Base-by-base conservation (phyloP, 2,329 filamentous ascomycete species). In the Venturia pyrina region DNA sequence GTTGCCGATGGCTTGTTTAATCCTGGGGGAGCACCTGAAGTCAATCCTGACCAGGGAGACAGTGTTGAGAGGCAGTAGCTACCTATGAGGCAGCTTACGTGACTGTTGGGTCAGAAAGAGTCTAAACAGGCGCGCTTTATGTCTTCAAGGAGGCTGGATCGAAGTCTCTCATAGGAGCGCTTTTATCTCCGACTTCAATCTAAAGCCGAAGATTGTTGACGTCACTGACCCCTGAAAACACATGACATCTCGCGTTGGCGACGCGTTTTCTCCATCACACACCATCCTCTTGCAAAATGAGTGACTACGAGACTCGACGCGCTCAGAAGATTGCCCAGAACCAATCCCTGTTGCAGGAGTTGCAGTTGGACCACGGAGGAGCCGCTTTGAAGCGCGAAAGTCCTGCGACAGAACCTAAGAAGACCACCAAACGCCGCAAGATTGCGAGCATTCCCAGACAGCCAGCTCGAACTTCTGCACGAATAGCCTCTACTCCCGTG, bases 311-410 rank as follows among this genome's bases (percentile, higher is more conserved):
- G 69, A 74, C 75, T 1, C 75, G 78, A 24, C 76, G 81, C 2
- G 73, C 76, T 8, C 77, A 75, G 17, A 83, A 83, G 68, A 82
- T 84, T 69, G 77, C 77, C 67, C 75, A 78, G 11, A 84, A 84
- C 68, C 74, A 80, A 69, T 77, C 75, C 10, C 74, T 83, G 1
- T 72, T 84, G 3, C 76, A 76, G 61, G 76, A 79, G 48, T 77
- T 84, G 19, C 78, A 80, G 13, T 77, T 83, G 62, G 75, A 76
- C 69, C 48, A 64, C 70, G 41, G 70, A 69, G 66, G 53, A 66
- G 48, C 66, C 37, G 24, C 53, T 19, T 37, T 69, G 43, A 24
- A 48, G 37, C 62, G 57, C 46, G 28, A 40, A 21, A 21, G 28
- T 28, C 28, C 53, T 1, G 17, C 34, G 11, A n/a, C 28, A 24